Evolutionary conservation across 331 rosid genomes (phyloP).

Genomic region (Rosa hybrid): DNA sequence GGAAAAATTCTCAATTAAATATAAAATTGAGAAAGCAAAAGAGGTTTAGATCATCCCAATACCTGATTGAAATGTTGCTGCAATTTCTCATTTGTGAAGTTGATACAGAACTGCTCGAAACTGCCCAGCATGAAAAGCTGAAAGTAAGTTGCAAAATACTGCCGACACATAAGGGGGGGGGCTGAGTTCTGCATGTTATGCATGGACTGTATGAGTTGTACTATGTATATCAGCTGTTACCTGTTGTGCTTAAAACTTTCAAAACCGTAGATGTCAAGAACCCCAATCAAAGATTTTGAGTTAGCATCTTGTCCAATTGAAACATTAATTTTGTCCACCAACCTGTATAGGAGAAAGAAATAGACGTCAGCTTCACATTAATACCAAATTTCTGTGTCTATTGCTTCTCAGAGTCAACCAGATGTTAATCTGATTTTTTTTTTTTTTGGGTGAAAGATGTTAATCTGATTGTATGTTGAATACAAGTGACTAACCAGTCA

Average conservation of each 20-base stretch:
- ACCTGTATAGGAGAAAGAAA: conserved; percentile 54
- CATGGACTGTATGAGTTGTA: conserved; percentile 1
- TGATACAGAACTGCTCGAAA: conserved; percentile 99
- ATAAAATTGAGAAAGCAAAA: conserved; percentile 18
- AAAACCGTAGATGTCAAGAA: conserved; percentile 97
- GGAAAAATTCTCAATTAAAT: conserved; percentile 4
- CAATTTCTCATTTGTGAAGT: conserved; percentile 96
- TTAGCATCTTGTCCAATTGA: conserved; percentile 93
- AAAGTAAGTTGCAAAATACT: conserved; percentile 45
- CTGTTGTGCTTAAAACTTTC: conserved; percentile 98
- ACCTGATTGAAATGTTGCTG: conserved; percentile 99
- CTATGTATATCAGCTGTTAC: conserved; percentile 46
- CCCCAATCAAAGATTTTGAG: conserved; percentile 90
- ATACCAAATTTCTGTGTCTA: neutral
- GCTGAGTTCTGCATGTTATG: conserved; percentile 27
- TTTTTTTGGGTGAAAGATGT: neutral
- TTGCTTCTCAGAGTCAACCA: neutral
- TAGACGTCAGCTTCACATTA: conserved; percentile 25
- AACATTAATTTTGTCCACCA: conserved; percentile 91
- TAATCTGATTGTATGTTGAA: neutral
- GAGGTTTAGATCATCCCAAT: conserved; percentile 33
- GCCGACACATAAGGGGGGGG: conserved; percentile 20
- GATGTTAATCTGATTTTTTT: neutral
- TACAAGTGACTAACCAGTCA: conserved; percentile 70
- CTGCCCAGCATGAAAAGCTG: conserved; percentile 67